Percentiles rank a stretch among this genome's conserved stretches.
phyloP scores from a whole-genome alignment of 805 yeast species.

The Kodamaea sagamina region DNA sequence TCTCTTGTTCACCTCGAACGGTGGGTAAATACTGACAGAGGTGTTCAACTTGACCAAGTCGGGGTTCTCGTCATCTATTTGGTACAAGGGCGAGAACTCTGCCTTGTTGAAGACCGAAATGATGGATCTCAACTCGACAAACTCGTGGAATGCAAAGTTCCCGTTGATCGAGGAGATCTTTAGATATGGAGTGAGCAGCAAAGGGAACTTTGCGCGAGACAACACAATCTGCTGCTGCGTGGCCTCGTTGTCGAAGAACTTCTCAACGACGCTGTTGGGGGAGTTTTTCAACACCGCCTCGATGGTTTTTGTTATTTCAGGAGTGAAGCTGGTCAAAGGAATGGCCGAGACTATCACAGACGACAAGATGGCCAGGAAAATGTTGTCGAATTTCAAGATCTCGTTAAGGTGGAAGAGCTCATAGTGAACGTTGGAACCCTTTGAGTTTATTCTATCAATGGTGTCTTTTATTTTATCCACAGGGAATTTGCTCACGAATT shows the following conservation, averaged over 20 bases:
- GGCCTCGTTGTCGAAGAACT: constrained; percentile 48
- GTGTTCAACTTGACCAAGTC: constrained; percentile 54
- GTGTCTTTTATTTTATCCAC: constrained; percentile 17
- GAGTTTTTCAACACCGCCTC: constrained; percentile 43
- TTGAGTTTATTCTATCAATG: constrained; percentile 40
- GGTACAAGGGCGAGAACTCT: constrained; percentile 42
- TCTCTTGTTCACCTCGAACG: constrained; percentile 52
- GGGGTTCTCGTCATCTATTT: constrained; percentile 53
- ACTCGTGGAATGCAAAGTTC: constrained; percentile 64
- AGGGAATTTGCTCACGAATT: constrained; percentile 9
- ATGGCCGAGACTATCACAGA: constrained; percentile 46
- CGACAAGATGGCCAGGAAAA: constrained; percentile 53
- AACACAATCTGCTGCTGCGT: constrained; percentile 49
- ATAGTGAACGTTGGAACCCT: constrained; percentile 46
- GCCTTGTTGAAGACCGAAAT: constrained; percentile 48
- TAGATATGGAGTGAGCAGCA: constrained; percentile 59
- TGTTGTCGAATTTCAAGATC: constrained; percentile 48
- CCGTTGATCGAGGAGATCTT: constrained; percentile 63
- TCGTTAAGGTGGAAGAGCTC: constrained; percentile 44
- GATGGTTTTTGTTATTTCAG: constrained; percentile 45
- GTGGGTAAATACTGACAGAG: constrained; percentile 54
- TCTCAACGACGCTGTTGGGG: constrained; percentile 46
- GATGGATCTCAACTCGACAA: constrained; percentile 60
- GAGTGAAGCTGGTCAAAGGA: constrained; percentile 52
- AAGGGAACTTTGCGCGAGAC: constrained; percentile 75